Percentiles rank a stretch among this genome's conserved stretches.
Evolutionary conservation across 495 filamentous ascomycete genomes (phyloP).

Genomic region (Penicillium cataractarum): DNA sequence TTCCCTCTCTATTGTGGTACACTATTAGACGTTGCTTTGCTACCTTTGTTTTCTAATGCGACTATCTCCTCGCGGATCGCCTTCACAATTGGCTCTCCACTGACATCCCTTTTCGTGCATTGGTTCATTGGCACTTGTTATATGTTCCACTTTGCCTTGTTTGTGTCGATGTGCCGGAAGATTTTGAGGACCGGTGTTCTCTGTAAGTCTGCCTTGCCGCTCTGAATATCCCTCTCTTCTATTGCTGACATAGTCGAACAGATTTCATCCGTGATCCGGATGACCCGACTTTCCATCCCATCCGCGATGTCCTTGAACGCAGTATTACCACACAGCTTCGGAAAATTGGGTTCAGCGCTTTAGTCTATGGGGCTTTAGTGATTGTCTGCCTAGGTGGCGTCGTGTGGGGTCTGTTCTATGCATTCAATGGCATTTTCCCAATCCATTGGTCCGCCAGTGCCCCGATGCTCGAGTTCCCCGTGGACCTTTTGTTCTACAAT

Average conservation of each 20-base stretch:
- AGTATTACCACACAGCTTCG: slow-evolving; percentile 90
- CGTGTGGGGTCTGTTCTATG: slow-evolving; percentile 82
- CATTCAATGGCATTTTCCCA: slow-evolving; percentile 72
- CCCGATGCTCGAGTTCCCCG: slow-evolving; percentile 89
- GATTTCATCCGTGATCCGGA: slow-evolving; percentile 99
- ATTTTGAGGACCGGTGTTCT: slow-evolving; percentile 93
- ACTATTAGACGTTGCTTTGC: slow-evolving; percentile 82
- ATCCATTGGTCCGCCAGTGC: slow-evolving; percentile 91
- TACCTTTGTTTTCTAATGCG: slow-evolving; percentile 84
- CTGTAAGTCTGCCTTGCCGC: slow-evolving; percentile 57
- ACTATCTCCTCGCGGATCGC: slow-evolving; percentile 72
- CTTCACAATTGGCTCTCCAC: slow-evolving; percentile 74
- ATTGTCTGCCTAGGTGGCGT: slow-evolving; percentile 93
- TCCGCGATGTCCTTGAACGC: slow-evolving; percentile 93
- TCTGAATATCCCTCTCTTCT: not conserved
- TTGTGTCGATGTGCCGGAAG: slow-evolving; percentile 98
- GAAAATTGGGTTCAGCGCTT: slow-evolving; percentile 93
- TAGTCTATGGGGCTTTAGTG: slow-evolving; percentile 94
- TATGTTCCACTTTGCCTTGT: slow-evolving; percentile 99
- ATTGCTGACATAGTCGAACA: slow-evolving; percentile 26
- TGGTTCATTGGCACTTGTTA: slow-evolving; percentile 99
- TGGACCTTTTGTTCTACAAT: slow-evolving; percentile 95
- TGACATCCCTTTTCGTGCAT: slow-evolving; percentile 92
- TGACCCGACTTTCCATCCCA: slow-evolving; percentile 97
- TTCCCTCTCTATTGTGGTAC: slow-evolving; percentile 96